Base-by-base conservation (phyloP, 345 rosid species). In the Leavenworthia alabamica region DNA sequence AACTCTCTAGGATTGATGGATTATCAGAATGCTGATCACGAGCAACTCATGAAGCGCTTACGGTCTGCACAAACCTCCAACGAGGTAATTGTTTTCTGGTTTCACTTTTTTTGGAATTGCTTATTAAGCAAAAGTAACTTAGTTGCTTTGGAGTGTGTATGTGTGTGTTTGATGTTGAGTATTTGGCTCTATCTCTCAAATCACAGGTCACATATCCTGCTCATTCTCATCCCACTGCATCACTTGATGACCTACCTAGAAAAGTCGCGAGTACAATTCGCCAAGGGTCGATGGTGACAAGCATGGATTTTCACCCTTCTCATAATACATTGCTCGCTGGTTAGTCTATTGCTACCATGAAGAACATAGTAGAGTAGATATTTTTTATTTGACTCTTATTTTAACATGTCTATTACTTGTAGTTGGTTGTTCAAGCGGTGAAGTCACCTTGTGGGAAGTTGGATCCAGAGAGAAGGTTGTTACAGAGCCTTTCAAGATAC, bases 241-340 rank as follows among this genome's bases (percentile, higher is more conserved):
- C 96, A 60, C 81, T 64, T 56, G 96, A 93, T 67, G 96, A 93
- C 79, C 86, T 93, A 58, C 99, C 99, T 37, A 81, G 85, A 72
- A 85, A 80, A 2, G 90, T 87, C n/a, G 99, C 81, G 75, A 67
- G 84, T 40, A 69, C 85, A 26, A 62, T 85, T 71, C 88, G 82
- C 74, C 96, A 82, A 73, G 97, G 96, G 24, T 83, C 97, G 40
- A 35, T 68, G 48, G 91, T 89, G 62, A 75, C 57, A 55, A 93
- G 97, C 99, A 80, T 93, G 97, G 99, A 93, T 75, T 93, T 93
- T 60, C 94, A 84, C 77, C 96, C 99, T 74, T 71, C 76, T 16
- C 88, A 82, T 57, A 86, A 80, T 14, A 77, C 86, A 0, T 48
- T 84, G 62, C 96, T 93, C 64, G 91, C 91, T 55, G 97, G 99